phyloP scores from a whole-genome alignment of 148 eudicot genomes.

The Cornus florida region DNA sequence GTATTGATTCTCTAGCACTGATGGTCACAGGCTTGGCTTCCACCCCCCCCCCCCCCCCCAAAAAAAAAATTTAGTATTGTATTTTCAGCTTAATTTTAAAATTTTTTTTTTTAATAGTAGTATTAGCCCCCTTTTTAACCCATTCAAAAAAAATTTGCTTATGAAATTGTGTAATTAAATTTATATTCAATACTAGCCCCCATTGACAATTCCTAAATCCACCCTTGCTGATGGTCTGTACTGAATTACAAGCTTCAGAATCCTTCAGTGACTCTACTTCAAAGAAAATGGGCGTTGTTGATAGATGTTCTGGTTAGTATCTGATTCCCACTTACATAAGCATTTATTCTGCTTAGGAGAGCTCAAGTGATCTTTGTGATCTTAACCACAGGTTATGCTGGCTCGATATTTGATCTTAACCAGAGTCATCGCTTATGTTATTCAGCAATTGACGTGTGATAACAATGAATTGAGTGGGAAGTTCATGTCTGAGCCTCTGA shows the following conservation, averaged over 20 bases:
- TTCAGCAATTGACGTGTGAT: slow-evolving; percentile 36
- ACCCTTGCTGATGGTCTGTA: no score
- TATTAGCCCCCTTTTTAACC: no score
- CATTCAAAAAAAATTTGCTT: no score
- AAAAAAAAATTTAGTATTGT: no score
- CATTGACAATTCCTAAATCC: no score
- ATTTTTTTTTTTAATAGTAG: no score
- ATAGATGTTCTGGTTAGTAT: slow-evolving; percentile 4
- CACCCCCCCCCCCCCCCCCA: no score
- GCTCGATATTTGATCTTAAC: slow-evolving; percentile 26
- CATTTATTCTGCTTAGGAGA: neutral
- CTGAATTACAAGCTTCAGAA: slow-evolving; percentile 54
- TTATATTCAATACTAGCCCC: no score
- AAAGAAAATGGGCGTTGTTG: slow-evolving; percentile 18
- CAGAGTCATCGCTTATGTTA: slow-evolving; percentile 52
- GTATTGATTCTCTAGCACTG: slow-evolving; percentile 81
- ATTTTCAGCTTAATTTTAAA: no score
- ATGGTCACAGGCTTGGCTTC: no score
- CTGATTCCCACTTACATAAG: neutral
- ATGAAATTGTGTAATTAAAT: no score
- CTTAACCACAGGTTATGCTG: slow-evolving; percentile 36
- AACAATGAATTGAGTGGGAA: slow-evolving; percentile 12
- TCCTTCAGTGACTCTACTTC: slow-evolving; percentile 19
- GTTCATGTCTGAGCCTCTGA: slow-evolving; percentile 12
- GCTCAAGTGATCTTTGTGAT: slow-evolving; percentile 11